Conservation (phyloP, 331 rosid genomes). For the Phaseolus coccineus region DNA sequence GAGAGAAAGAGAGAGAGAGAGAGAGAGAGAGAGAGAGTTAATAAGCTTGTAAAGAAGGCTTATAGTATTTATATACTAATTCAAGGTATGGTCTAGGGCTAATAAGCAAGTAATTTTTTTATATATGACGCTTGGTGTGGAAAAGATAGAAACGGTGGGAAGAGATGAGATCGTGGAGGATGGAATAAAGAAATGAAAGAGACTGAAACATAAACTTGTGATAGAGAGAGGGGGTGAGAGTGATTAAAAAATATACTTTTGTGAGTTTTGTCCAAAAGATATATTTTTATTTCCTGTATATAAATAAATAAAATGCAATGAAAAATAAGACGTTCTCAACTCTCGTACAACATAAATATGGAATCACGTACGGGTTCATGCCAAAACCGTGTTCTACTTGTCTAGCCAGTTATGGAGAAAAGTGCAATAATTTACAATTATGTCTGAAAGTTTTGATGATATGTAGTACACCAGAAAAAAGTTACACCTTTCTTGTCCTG, state of each 20-base stretch:
- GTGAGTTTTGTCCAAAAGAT: neutral
- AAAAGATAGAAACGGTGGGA: neutral
- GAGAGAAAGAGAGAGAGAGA: too few relatives aligned
- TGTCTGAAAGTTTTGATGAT: slow-evolving; percentile 27
- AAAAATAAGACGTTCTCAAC: slow-evolving; percentile 13
- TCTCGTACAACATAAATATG: slow-evolving; percentile 34
- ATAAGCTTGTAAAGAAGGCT: neutral
- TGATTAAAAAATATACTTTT: neutral
- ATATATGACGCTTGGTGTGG: neutral
- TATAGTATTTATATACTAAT: neutral
- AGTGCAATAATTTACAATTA: slow-evolving; percentile 23
- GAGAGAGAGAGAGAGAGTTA: neutral
- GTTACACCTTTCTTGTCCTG: neutral
- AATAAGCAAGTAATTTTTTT: slow-evolving; percentile 4
- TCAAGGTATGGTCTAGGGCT: slow-evolving; percentile 23
- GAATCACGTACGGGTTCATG: slow-evolving; percentile 35
- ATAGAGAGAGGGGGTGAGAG: neutral
- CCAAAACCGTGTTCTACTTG: slow-evolving; percentile 25
- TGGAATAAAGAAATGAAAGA: slow-evolving; percentile 14
- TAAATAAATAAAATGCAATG: neutral
- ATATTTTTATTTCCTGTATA: neutral
- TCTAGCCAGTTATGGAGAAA: slow-evolving; percentile 23
- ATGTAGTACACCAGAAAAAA: slow-evolving; percentile 8
- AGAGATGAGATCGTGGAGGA: slow-evolving; percentile 8
- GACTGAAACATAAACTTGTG: slow-evolving; percentile 22